phyloP scores from a whole-genome alignment of 2,329 filamentous ascomycete genomes.

The Fusarium albidum region DNA sequence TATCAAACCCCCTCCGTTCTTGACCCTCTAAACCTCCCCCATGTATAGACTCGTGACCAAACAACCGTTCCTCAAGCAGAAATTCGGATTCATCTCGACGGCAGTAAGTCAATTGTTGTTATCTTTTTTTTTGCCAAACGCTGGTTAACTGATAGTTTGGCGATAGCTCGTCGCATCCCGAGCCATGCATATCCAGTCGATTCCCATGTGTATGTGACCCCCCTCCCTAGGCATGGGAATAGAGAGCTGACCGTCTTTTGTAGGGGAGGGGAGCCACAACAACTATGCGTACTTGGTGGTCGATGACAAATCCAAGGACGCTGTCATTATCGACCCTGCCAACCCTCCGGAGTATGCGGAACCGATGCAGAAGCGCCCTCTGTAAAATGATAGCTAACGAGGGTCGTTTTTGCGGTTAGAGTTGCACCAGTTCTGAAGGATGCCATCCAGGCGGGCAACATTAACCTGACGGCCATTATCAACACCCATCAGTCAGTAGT shows the following conservation, averaged over 20 bases:
- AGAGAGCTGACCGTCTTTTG: slow-evolving; percentile 15
- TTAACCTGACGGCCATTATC: slow-evolving; percentile 88
- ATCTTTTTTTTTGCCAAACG: no score
- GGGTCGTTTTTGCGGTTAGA: slow-evolving; percentile 46
- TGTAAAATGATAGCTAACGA: slow-evolving; percentile 10
- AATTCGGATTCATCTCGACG: slow-evolving; percentile 37
- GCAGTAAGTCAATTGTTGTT: slow-evolving; percentile 30
- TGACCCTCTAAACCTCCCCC: slow-evolving; percentile 9
- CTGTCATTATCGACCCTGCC: slow-evolving; percentile 81
- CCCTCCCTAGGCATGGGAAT: no score
- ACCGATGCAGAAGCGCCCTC: slow-evolving; percentile 36
- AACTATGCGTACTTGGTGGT: slow-evolving; percentile 88
- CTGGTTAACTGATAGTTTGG: slow-evolving; percentile 12
- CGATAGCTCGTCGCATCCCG: slow-evolving; percentile 33
- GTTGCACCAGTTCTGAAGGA: slow-evolving; percentile 74
- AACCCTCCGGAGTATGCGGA: slow-evolving; percentile 73
- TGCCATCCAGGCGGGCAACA: slow-evolving; percentile 72
- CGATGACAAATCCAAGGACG: slow-evolving; percentile 80
- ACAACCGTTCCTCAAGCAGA: slow-evolving; percentile 45
- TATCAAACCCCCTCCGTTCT: slow-evolving; percentile 3
- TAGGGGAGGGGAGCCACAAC: slow-evolving; percentile 79
- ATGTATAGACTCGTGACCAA: slow-evolving; percentile 55
- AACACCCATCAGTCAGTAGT: slow-evolving; percentile 96
- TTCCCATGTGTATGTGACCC: slow-evolving; percentile 87
- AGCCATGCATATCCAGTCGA: slow-evolving; percentile 84